Evolutionary conservation across 2,329 filamentous ascomycete species (phyloP), one percentile per base, ranked within the genome.

Genomic region (Fusarium xyrophilum): DNA sequence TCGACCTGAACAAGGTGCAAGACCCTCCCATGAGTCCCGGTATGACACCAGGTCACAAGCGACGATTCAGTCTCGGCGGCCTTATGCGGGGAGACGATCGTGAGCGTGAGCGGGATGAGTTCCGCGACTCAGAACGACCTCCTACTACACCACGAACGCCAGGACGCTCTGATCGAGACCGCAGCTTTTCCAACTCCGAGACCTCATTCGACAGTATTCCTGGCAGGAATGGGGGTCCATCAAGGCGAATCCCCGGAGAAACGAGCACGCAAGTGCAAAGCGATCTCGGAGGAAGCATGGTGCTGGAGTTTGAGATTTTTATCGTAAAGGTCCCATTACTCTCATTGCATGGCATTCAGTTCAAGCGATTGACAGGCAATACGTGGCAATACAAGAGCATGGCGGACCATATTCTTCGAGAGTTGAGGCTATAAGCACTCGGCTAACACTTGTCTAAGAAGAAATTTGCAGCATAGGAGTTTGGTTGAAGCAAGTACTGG

Each of bases 361-460:
- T 99, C 83, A 99, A 99, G 85, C 93, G 96, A 77, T 90, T 98
- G 71, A 88, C 92, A 60, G 95, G 96, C 36, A 95, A 96, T 63
- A 98, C 96, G 61, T 98, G 95, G 94, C 94, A 97, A 79, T 99
- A 97, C 82, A 97, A 97, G 83, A 95, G 93, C 76, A 96, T 98
- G 93, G 96, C 96, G 36, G 94, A 97, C 79, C 93, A 93, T 74
- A 97, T 99, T 74, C 83, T 99, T 72, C 89, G 91, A 76, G 93
- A 96, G 78, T 82, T 99, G 71, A 89, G 89, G 76, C 85, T 98
- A 67, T 97, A 81, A 82, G 76, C 85, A 97, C 67, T 97, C 81
- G 82, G n/a, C 21, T 42, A 39, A 30, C 43, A 25, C 33, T 67
- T 53, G 30, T 30, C 35, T 38, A 50, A 36, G 40, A 48, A 55